Evolutionary conservation across 2,329 filamentous ascomycete species (phyloP).

Genomic region (Fusarium newnesense): DNA sequence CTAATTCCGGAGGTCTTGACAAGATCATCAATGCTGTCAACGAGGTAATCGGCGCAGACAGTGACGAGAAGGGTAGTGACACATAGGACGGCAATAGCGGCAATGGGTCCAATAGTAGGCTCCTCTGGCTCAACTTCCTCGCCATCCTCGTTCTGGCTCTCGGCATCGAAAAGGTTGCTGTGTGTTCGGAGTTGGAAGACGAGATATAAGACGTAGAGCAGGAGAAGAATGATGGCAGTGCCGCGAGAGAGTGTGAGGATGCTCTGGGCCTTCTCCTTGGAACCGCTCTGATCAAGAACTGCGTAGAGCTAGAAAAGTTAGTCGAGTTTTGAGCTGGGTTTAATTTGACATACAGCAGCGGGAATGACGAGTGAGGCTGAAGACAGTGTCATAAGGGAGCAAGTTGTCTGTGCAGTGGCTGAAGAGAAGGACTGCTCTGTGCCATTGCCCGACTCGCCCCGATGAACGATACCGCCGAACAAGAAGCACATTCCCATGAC

Average conservation of each 20-base stretch:
- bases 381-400: conserved; percentile 79
- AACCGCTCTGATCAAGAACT: conserved; percentile 62
- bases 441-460: conserved; percentile 64
- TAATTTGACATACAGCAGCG: conserved; percentile 64
- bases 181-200: conserved; percentile 83
- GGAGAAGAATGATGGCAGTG: conserved; percentile 78
- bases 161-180: conserved; percentile 74
- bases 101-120: conserved; percentile 68
- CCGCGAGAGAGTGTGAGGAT: conserved; percentile 79
- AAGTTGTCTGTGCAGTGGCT: conserved; percentile 81
- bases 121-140: conserved; percentile 57
- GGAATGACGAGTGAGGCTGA: conserved; percentile 84
- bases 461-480: conserved; percentile 75
- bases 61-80: conserved; percentile 76
- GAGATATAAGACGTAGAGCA: conserved; percentile 81
- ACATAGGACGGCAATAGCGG: conserved; percentile 74
- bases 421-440: conserved; percentile 78
- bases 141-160: conserved; percentile 49
- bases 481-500: conserved; percentile 86
- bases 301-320: conserved; percentile 67
- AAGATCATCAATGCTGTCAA: conserved; percentile 78
- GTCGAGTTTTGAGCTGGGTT: background rate
- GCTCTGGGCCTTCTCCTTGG: conserved; percentile 60
- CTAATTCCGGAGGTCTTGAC: conserved; percentile 77
- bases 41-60: conserved; percentile 80